These are phyloP conservation scores for Orbilia brochopaga DNA, from an alignment of 2,329 filamentous ascomycete species.

Conservation along the genomic window DNA sequence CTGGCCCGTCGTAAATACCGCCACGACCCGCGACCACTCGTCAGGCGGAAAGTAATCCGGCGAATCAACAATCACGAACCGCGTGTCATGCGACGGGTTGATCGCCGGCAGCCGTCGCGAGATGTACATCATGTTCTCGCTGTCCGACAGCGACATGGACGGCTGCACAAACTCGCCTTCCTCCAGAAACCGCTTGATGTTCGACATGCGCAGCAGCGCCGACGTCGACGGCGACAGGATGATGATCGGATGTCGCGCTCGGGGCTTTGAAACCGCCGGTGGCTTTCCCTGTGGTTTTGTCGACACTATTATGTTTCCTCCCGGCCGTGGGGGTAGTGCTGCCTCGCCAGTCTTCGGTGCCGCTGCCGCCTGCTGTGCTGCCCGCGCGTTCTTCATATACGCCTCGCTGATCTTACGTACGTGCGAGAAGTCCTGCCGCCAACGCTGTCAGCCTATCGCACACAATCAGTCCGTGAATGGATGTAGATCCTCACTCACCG, in stretches of 20 bases:
- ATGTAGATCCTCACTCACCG: slow-evolving; percentile 65
- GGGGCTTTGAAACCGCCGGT: slow-evolving; percentile 64
- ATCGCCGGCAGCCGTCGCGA: slow-evolving; percentile 75
- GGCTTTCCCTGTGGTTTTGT: slow-evolving; percentile 46
- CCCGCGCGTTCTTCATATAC: slow-evolving; percentile 69
- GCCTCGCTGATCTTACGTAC: slow-evolving; percentile 82
- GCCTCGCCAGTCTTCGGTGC: slow-evolving; percentile 52
- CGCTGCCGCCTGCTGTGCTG: slow-evolving; percentile 55
- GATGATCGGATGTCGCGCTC: slow-evolving; percentile 73
- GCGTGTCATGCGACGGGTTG: slow-evolving; percentile 73
- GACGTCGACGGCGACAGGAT: slow-evolving; percentile 95
- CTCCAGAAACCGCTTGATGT: slow-evolving; percentile 92
- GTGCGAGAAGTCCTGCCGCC: slow-evolving; percentile 82
- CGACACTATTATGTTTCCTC: slow-evolving; percentile 52
- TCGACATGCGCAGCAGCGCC: slow-evolving; percentile 90
- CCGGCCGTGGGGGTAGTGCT: slow-evolving; percentile 57
- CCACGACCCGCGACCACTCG: slow-evolving; percentile 94
- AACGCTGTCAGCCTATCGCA: neutral
- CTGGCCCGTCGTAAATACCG: slow-evolving; percentile 96
- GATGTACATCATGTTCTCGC: slow-evolving; percentile 78
- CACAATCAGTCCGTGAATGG: slow-evolving; percentile 5
- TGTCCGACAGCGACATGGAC: slow-evolving; percentile 68
- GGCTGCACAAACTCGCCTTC: slow-evolving; percentile 77
- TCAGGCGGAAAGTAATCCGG: slow-evolving; percentile 96
- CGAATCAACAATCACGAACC: slow-evolving; percentile 93